phyloP scores from a whole-genome alignment of 2,329 filamentous ascomycete species.

The Endoconidiophora laricicola region DNA sequence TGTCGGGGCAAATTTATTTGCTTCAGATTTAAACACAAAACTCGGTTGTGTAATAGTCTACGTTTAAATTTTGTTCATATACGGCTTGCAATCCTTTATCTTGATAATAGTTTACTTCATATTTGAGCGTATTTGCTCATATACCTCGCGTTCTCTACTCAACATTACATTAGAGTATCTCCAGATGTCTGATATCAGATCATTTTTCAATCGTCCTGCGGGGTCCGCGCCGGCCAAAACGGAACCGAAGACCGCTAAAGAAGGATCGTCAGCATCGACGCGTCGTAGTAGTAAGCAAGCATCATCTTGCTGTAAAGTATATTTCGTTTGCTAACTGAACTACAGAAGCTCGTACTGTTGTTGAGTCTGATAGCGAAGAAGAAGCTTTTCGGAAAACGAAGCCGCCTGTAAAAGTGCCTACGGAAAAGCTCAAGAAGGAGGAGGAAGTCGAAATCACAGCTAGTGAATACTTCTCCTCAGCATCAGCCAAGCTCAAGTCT shows the following conservation, averaged over 20 bases:
- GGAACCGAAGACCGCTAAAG: conserved; percentile 28
- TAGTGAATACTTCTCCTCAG: conserved; percentile 39
- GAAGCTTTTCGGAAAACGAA: conserved; percentile 23
- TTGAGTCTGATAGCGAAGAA: conserved; percentile 67
- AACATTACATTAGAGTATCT: background rate
- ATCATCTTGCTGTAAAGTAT: too few species aligned
- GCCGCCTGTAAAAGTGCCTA: conserved; percentile 34
- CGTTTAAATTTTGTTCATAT: too few species aligned
- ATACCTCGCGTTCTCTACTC: background rate
- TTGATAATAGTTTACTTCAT: too few species aligned
- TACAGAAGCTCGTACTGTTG: conserved; percentile 45
- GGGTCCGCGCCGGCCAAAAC: conserved; percentile 36
- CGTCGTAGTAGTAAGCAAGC: conserved; percentile 27
- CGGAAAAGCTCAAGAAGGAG: conserved; percentile 34
- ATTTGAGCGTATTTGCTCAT: too few species aligned
- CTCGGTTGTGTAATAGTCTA: too few species aligned
- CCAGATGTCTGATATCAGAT: conserved; percentile 56
- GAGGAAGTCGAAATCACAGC: conserved; percentile 36
- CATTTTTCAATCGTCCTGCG: conserved; percentile 71
- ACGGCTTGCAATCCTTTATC: too few species aligned
- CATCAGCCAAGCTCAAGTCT: conserved; percentile 16
- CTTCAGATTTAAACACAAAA: too few species aligned
- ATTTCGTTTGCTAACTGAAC: conserved; percentile 14
- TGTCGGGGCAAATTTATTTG: too few species aligned
- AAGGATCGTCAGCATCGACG: conserved; percentile 21